Evolutionary conservation across 1,284 basidiomycete genomes (phyloP), one percentile per base, ranked within the genome.

Genomic region (Ganoderma sp.): DNA sequence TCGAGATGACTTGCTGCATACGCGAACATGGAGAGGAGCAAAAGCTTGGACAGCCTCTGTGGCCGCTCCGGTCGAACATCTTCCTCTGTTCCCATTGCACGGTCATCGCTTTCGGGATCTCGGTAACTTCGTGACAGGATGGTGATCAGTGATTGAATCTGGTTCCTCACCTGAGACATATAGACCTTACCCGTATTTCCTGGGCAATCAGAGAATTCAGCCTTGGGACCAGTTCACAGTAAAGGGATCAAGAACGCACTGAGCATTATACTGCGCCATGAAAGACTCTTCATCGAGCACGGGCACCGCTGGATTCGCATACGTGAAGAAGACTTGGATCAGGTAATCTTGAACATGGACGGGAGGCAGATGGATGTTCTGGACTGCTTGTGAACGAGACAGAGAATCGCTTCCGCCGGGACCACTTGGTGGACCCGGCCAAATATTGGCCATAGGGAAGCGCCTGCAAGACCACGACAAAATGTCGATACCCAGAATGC

Each of bases 11-110:
- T 87, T 22, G 92, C 88, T 37, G 93, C 86, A 57, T 93, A 85
- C 3, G 94, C 85, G 76, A 94, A 94, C 74, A 96, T 92, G 3
- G 92, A 84, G 34, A 95, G 81, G 15, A 96, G 83, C 6, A 96
- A 80, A 17, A 96, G 80, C 59, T 88, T 87, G 0, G 92, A 90
- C n/a, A 92, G 81, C 75, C 87, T 85, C 75, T 90, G 90, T 15
- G 86, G 84, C 8, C 84, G 73, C 41, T 73, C 74, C 6, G 73
- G 74, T 2, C 59, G 63, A 4, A 70, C 63, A 0, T 66, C 66
- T 19, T 22, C 43, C 9, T 43, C 45, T 19, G 3, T 28, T n/a
- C 56, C 14, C 14, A 58, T 17, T 4, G 62, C 15, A 12, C 32
- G 32, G 7, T 37, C 19, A 0, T 58, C 58, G 2, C 50, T 64